These are phyloP conservation scores for Globisporangium mamillatum DNA, from an alignment of 352 stramenopile species.

Conservation along the genomic window DNA sequence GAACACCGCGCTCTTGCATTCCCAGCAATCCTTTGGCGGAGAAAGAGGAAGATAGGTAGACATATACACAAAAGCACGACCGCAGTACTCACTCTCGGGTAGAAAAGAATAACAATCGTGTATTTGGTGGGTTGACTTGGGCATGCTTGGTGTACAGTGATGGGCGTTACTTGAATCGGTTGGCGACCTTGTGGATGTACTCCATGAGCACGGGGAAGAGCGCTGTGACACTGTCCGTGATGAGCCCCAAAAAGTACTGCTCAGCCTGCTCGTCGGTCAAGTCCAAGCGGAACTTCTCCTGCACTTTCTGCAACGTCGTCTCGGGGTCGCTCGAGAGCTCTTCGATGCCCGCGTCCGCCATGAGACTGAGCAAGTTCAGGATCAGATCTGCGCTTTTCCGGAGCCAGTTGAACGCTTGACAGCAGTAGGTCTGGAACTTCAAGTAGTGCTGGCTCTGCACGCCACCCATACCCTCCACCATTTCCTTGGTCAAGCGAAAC, in stretches of 20 bases:
- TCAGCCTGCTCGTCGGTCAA: conserved; percentile 97
- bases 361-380: conserved; percentile 98
- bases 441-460: conserved; percentile 89
- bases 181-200: conserved; percentile 86
- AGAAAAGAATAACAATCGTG: conserved; percentile 13
- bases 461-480: conserved; percentile 97
- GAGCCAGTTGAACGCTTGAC: conserved; percentile 92
- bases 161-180: conserved; percentile 45
- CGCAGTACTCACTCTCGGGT: not conserved
- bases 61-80: not conserved
- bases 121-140: not conserved
- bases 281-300: conserved; percentile 97
- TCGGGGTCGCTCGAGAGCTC: conserved; percentile 82
- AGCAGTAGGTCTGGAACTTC: conserved; percentile 93
- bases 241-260: conserved; percentile 95
- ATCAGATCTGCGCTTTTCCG: conserved; percentile 98
- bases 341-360: conserved; percentile 98
- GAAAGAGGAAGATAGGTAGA: not conserved
- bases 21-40: conserved; percentile 28
- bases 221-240: conserved; percentile 94
- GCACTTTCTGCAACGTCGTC: conserved; percentile 86
- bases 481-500: conserved; percentile 97
- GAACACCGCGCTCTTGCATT: conserved; percentile 37
- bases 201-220: conserved; percentile 88
- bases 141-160: not conserved